Evolutionary conservation across 495 filamentous ascomycete species (phyloP), one percentile per base, ranked within the genome.

Genomic region (Evernia prunastri): DNA sequence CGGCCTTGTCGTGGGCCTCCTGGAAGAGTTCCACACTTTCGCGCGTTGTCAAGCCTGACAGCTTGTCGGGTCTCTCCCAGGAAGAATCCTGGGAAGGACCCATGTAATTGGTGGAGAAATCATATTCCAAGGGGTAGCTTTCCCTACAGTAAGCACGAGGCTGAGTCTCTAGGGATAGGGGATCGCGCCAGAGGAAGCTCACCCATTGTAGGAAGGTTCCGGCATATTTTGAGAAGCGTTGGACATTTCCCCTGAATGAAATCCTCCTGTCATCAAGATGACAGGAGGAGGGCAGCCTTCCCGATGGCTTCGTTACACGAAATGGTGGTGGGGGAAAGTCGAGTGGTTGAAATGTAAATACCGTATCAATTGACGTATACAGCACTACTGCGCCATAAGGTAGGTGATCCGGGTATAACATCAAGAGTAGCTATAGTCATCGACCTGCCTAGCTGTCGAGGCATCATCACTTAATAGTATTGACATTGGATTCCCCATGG

Each of bases 1-100:
- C 87, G 5, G 86, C 83, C 70, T 77, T 81, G 58, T 87, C 82
- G 73, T 91, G 87, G 5, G 86, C 83, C 43, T 86, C 80, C 43
- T 81, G 79, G 53, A 86, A 86, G 31, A 89, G 76, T 35, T 81
- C 79, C 56, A 82, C 74, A 2, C 78, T 81, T 63, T 84, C 80
- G 39, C 66, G 68, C 13, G 66, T 68, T n/a, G 66, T 68, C 49
- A 68, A 54, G 10, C 39, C 39, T 23, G 53, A 53, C 15, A 40
- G 18, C 51, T 53, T 63, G 51, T 23, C 40, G 31, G 51, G 25
- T 23, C 56, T 63, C 20, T 63, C 61, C 53, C 35, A 27, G n/a
- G 18, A 25, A 42, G 51, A 25, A 3, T 63, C 61, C 47, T 57
- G 51, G 13, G 51, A 45, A 56, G 56, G 36, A 58, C 15, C 56